These are phyloP conservation scores for Colletotrichum spinosum DNA, from an alignment of 2,329 filamentous ascomycete species.

Conservation along the genomic window DNA sequence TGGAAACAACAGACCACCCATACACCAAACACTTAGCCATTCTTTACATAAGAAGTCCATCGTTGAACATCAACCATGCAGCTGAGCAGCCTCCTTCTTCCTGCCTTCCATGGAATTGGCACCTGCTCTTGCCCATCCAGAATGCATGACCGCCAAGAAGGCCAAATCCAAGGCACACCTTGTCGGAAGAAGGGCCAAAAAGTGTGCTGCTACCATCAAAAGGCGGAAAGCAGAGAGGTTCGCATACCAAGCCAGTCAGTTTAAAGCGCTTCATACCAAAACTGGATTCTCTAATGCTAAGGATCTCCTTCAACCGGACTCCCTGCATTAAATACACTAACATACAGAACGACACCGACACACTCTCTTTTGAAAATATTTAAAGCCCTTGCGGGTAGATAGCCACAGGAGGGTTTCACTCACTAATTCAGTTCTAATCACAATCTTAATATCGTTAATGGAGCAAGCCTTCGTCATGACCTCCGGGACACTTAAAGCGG, in stretches of 20 bases:
- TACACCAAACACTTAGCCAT: not conserved
- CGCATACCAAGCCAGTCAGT: slow-evolving; percentile 1
- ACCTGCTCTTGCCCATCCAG: slow-evolving; percentile 55
- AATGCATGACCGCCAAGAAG: slow-evolving; percentile 60
- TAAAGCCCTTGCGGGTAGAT: slow-evolving; percentile 58
- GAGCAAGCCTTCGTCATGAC: slow-evolving; percentile 22
- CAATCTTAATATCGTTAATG: slow-evolving; percentile 10
- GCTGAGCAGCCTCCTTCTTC: not conserved
- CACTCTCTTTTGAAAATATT: slow-evolving; percentile 58
- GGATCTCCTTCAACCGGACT: slow-evolving; percentile 43
- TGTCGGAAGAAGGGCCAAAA: slow-evolving; percentile 51
- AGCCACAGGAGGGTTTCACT: slow-evolving; percentile 16
- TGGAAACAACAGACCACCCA: not conserved
- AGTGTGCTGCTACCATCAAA: slow-evolving; percentile 56
- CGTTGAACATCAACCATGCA: not conserved
- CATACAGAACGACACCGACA: slow-evolving; percentile 50
- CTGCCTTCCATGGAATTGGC: not conserved
- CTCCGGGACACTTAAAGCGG: slow-evolving; percentile 21
- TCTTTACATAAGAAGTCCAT: not conserved
- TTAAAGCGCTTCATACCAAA: not conserved
- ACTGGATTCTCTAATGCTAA: slow-evolving; percentile 40
- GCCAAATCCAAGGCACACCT: slow-evolving; percentile 61
- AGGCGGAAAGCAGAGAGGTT: slow-evolving; percentile 59
- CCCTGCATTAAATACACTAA: slow-evolving; percentile 42
- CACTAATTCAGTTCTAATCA: no score